These are phyloP conservation scores for Clarireedia paspali DNA, from an alignment of 2,329 filamentous ascomycete genomes.

Conservation along the genomic window DNA sequence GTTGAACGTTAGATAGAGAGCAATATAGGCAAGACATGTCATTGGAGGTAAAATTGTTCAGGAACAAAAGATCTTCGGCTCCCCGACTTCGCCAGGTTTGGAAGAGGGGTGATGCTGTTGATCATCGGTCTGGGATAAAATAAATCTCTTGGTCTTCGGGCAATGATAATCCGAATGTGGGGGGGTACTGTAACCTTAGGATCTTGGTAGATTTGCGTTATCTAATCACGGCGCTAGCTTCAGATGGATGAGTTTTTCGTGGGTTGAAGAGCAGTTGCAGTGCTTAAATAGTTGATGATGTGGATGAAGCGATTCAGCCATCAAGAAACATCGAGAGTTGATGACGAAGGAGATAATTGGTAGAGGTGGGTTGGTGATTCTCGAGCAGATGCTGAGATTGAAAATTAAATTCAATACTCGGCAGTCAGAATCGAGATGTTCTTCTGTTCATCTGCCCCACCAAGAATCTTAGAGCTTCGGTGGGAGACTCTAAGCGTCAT, in stretches of 20 bases:
- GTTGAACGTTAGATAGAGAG: neutral
- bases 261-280: too few relatives aligned
- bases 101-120: constrained; percentile 6
- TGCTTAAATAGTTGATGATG: too few relatives aligned
- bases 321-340: too few relatives aligned
- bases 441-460: too few relatives aligned
- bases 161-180: constrained; percentile 1
- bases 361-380: too few relatives aligned
- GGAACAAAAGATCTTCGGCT: neutral
- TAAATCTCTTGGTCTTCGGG: neutral
- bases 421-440: too few relatives aligned
- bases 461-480: too few relatives aligned
- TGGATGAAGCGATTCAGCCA: too few relatives aligned
- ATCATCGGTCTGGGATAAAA: neutral
- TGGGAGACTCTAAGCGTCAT: too few relatives aligned
- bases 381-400: too few relatives aligned
- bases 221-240: neutral
- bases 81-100: constrained; percentile 3
- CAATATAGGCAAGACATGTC: neutral
- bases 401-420: too few relatives aligned
- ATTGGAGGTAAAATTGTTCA: constrained; percentile 19
- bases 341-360: too few relatives aligned
- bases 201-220: neutral
- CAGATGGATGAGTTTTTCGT: neutral
- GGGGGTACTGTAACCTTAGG: neutral